Percentiles rank a stretch among this genome's conserved stretches.
Evolutionary conservation across 1,139 yeast species (phyloP).

Genomic region (Debaryomyces coudertii): DNA sequence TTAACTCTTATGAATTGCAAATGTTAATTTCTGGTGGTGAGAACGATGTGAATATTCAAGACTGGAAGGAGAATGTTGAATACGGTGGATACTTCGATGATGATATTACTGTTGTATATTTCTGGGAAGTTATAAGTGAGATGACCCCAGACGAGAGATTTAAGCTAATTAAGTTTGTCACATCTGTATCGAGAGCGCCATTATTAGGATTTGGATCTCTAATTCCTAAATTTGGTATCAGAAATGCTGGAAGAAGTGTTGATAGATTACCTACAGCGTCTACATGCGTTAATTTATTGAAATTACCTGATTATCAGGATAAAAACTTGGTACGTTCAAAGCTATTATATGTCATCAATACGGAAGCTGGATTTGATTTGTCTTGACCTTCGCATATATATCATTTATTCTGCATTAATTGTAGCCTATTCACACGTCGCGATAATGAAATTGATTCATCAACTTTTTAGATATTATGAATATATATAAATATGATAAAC

Average conservation of each 20-base stretch:
- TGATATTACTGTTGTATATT: constrained; percentile 58
- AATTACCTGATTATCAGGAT: constrained; percentile 78
- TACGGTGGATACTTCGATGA: constrained; percentile 68
- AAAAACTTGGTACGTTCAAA: constrained; percentile 61
- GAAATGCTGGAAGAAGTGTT: constrained; percentile 62
- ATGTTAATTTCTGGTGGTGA: constrained; percentile 82
- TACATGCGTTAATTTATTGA: constrained; percentile 87
- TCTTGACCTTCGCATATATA: constrained; percentile 35
- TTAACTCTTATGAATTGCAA: constrained; percentile 81
- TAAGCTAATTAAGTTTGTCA: constrained; percentile 78
- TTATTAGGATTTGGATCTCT: constrained; percentile 79
- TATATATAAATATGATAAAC: not conserved
- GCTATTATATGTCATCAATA: constrained; percentile 72
- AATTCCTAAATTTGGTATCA: constrained; percentile 78
- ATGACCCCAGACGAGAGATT: constrained; percentile 63
- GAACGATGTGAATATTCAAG: constrained; percentile 68
- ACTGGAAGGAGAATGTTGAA: constrained; percentile 63
- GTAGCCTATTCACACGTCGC: not conserved
- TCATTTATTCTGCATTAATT: not conserved
- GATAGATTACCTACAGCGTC: constrained; percentile 83
- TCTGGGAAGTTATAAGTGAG: constrained; percentile 80
- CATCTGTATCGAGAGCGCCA: constrained; percentile 92
- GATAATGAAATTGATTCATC: not conserved
- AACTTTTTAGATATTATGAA: not conserved
- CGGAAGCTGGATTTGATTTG: constrained; percentile 86